Percentiles rank a stretch among this genome's conserved stretches.
Evolutionary conservation across 2,329 filamentous ascomycete genomes (phyloP).

Genomic region (Cordyceps sp.): DNA sequence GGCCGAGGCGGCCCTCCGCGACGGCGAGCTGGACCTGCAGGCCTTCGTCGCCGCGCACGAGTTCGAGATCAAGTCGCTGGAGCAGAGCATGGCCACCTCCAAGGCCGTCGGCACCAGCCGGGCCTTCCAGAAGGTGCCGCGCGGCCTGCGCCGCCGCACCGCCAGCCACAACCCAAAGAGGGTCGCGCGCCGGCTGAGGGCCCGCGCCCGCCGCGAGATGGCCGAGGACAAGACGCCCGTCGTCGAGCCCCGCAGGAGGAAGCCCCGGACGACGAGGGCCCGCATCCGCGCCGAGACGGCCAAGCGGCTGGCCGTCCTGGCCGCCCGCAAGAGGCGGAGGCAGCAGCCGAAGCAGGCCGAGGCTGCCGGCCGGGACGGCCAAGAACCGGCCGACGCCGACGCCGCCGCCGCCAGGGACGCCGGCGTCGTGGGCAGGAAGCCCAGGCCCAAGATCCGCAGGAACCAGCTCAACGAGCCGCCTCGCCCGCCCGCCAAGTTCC

Average conservation of each 20-base stretch:
- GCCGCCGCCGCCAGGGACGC: slow-evolving; percentile 2
- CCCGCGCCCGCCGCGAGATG: slow-evolving; percentile 59
- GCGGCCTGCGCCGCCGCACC: slow-evolving; percentile 68
- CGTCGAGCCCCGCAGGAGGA: slow-evolving; percentile 47
- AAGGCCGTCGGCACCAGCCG: slow-evolving; percentile 46
- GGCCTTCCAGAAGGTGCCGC: slow-evolving; percentile 83
- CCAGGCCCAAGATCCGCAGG: slow-evolving; percentile 51
- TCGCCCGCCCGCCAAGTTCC: slow-evolving; percentile 47
- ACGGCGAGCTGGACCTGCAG: slow-evolving; percentile 72
- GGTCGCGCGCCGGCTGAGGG: slow-evolving; percentile 62
- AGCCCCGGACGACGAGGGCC: slow-evolving; percentile 38
- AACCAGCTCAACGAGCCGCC: slow-evolving; percentile 48
- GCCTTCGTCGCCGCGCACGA: slow-evolving; percentile 73
- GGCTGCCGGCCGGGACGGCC: slow-evolving; percentile 5
- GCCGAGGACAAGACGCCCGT: slow-evolving; percentile 79
- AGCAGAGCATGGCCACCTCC: slow-evolving; percentile 63
- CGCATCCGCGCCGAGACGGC: slow-evolving; percentile 60
- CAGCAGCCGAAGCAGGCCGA: no score
- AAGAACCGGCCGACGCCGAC: not conserved
- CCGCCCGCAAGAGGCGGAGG: slow-evolving; percentile 34
- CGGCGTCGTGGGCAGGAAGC: slow-evolving; percentile 9
- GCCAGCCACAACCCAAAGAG: slow-evolving; percentile 91
- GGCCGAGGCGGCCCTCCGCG: slow-evolving; percentile 33
- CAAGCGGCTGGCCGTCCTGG: slow-evolving; percentile 49
- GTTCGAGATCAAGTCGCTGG: slow-evolving; percentile 75